Percentiles rank a stretch among this genome's conserved stretches.
Conservation (phyloP, 176 grass and related monocot genomes). For the Zoysia pacifica region DNA sequence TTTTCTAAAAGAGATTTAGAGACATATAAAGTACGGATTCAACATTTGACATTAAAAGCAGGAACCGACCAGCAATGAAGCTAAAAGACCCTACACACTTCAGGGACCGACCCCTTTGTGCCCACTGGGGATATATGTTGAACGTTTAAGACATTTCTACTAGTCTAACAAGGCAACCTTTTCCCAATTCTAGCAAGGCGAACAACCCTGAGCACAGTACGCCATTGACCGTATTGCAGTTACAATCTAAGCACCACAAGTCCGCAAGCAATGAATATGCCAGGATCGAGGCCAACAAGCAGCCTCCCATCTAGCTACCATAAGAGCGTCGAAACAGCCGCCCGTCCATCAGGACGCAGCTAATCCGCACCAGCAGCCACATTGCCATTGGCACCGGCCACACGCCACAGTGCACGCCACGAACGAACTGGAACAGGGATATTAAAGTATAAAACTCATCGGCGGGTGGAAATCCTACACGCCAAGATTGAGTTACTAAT, state of each 20-base stretch:
- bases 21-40: background rate
- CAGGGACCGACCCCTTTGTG: background rate
- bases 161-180: background rate
- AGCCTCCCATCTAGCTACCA: background rate
- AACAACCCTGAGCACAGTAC: background rate
- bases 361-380: background rate
- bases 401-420: background rate
- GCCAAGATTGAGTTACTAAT: too few relatives aligned
- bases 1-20: background rate
- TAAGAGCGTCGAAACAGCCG: background rate
- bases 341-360: background rate
- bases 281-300: background rate
- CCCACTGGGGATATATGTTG: background rate
- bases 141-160: background rate
- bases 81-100: too few relatives aligned
- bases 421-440: background rate
- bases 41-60: background rate
- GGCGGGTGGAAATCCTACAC: too few relatives aligned
- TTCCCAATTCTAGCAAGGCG: background rate
- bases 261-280: constrained; percentile 6
- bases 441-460: background rate
- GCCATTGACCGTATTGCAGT: background rate
- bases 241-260: background rate
- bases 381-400: background rate
- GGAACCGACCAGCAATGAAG: too few relatives aligned